Percentiles rank a stretch among this genome's conserved stretches.
phyloP scores from a whole-genome alignment of 1,139 yeast genomes.

The Zygoascus hellenicus region DNA sequence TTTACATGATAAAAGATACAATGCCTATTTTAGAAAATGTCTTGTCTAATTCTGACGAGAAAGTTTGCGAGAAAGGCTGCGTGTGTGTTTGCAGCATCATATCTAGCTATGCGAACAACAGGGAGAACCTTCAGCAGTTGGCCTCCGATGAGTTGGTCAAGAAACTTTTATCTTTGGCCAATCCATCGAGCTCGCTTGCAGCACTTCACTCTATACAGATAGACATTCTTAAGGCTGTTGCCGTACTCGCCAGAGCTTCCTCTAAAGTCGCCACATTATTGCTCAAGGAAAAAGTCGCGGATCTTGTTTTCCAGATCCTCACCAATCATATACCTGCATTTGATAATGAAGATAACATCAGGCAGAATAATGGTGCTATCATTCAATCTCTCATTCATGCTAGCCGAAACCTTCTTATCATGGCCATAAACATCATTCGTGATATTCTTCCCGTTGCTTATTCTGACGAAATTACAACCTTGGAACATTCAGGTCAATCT shows the following conservation, averaged over 20 bases:
- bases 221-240: constrained; percentile 32
- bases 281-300: constrained; percentile 28
- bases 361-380: constrained; percentile 36
- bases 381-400: constrained; percentile 71
- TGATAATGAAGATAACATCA: constrained; percentile 21
- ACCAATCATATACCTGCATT: constrained; percentile 31
- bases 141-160: constrained; percentile 27
- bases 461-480: constrained; percentile 12
- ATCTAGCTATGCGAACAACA: constrained; percentile 45
- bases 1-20: constrained; percentile 47
- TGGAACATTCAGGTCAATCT: not conserved
- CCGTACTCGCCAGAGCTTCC: constrained; percentile 42
- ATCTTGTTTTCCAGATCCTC: constrained; percentile 30
- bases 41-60: constrained; percentile 55
- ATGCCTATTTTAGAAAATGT: constrained; percentile 60
- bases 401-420: constrained; percentile 58
- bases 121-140: constrained; percentile 45
- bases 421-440: constrained; percentile 53
- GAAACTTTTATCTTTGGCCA: constrained; percentile 22
- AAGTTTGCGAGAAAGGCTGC: constrained; percentile 67
- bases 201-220: constrained; percentile 22
- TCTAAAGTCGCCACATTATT: constrained; percentile 25
- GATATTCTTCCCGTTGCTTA: constrained; percentile 41
- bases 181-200: constrained; percentile 21
- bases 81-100: constrained; percentile 59